Evolutionary conservation across 164 flowering plant genomes (phyloP), one percentile per base, ranked within the genome.

Genomic region (Magnolia officinalis): DNA sequence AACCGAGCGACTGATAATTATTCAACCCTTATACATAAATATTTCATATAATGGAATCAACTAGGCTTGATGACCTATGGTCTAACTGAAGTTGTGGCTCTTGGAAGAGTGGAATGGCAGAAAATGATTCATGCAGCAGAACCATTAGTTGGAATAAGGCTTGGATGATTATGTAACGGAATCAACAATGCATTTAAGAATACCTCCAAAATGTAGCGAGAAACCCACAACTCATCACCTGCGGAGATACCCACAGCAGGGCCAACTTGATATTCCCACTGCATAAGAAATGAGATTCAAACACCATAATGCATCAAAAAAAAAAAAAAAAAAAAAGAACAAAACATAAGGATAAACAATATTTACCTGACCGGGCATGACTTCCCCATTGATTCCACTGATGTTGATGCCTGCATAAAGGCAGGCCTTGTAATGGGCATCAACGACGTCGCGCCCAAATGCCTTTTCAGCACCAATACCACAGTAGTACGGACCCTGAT

Each of bases 261-360:
- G 20, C 97, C 97, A 78, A 95, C 94, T 89, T 95, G 98, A 67
- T 87, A 95, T 70, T 95, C 98, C 98, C 98, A 95, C 97, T 95
- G 80, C 18, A 72, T 8, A 77, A 55, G 16, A 52, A 67, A 14
- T 13, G 61, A n/a, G 8, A 29, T 8, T 13, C 24, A 45, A 21
- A 51, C 5, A 67, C 8, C 1, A 59, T 14, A 21, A 7, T 1
- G 50, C 26, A 55, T 23, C 51, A 52, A 14, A 4, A 23, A 21
- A 8, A 21, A 26, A 16, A 50, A 14, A 14, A 50, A 16, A 63
- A 21, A 0, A 24, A 37, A 45, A 52, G 11, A n/a, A 74, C 29
- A 31, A 79, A 45, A 4, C 1, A 20, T 21, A 67, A 68, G 66
- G 26, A 58, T 13, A 45, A 37, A 20, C 21, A 26, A 14, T n/a